A percentile compares a stretch with the other conserved stretches of the same genome.
Conservation (phyloP, 2,329 filamentous ascomycete species). For the Fusarium caatingaense region DNA sequence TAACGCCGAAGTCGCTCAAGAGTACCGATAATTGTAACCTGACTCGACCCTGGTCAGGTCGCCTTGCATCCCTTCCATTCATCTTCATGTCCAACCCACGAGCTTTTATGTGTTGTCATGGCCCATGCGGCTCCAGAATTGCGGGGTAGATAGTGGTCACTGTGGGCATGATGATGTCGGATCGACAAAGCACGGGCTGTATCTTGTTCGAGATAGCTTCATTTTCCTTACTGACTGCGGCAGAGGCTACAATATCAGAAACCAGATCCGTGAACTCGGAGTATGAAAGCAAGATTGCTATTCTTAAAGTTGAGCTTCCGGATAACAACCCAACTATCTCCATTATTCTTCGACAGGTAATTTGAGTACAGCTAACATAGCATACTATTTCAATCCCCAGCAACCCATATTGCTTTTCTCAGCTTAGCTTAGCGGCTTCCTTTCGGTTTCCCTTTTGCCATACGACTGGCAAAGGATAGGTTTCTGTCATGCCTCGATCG, state of each 20-base stretch:
- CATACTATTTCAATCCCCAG: neutral
- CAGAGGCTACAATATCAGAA: neutral
- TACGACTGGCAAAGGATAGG: constrained; percentile 37
- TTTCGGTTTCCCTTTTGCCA: constrained; percentile 19
- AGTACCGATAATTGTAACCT: neutral
- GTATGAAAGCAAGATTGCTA: too few species aligned
- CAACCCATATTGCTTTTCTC: neutral
- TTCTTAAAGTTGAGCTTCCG: neutral
- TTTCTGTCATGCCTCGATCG: neutral
- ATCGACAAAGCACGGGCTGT: constrained; percentile 18
- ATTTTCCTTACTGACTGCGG: constrained; percentile 1
- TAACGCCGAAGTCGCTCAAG: constrained; percentile 3
- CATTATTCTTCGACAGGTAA: neutral
- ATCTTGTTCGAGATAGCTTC: constrained; percentile 34
- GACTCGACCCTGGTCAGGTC: constrained; percentile 16
- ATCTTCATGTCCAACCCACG: constrained; percentile 19
- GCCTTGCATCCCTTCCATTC: neutral
- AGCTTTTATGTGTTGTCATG: constrained; percentile 26
- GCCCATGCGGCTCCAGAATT: constrained; percentile 36
- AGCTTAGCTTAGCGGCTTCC: neutral
- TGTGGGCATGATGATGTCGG: constrained; percentile 17
- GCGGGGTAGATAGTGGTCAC: constrained; percentile 35
- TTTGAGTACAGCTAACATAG: constrained; percentile 7
- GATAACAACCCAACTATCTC: neutral
- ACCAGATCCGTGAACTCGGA: too few species aligned